Evolutionary conservation across 805 yeast species (phyloP).

Genomic region (Candida ficus): DNA sequence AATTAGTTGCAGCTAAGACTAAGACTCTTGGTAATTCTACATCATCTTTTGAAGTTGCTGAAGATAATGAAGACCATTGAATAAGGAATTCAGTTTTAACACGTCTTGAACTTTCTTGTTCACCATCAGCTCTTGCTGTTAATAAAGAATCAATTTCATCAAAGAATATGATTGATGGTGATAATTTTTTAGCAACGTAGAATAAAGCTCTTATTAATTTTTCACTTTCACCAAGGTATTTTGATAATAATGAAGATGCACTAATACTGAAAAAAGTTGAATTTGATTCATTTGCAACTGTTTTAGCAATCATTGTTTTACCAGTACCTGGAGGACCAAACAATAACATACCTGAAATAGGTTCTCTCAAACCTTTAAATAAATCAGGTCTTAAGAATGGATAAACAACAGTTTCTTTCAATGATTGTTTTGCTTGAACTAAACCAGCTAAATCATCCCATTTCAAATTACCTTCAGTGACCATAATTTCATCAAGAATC

Average conservation of each 20-base stretch:
- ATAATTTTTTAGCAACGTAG: constrained; percentile 73
- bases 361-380: constrained; percentile 86
- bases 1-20: constrained; percentile 89
- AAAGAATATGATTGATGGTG: constrained; percentile 91
- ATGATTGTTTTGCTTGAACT: constrained; percentile 78
- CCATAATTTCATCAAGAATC: constrained; percentile 81
- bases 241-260: constrained; percentile 85
- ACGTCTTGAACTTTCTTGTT: constrained; percentile 83
- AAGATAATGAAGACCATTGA: constrained; percentile 90
- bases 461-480: constrained; percentile 83
- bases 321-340: constrained; percentile 99
- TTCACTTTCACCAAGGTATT: constrained; percentile 88
- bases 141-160: constrained; percentile 93
- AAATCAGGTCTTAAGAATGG: constrained; percentile 93
- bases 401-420: constrained; percentile 93
- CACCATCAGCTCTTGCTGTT: constrained; percentile 66
- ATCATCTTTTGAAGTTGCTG: constrained; percentile 67
- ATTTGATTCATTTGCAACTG: constrained; percentile 92
- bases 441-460: constrained; percentile 97
- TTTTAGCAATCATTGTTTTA: constrained; percentile 93
- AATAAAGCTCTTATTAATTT: constrained; percentile 87
- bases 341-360: constrained; percentile 91
- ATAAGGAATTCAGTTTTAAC: constrained; percentile 90
- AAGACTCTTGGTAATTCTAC: constrained; percentile 59
- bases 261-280: constrained; percentile 90